Percentiles rank a stretch among this genome's conserved stretches.
Conservation (phyloP, 1,284 basidiomycete species). For the Ganoderma lingzhi region DNA sequence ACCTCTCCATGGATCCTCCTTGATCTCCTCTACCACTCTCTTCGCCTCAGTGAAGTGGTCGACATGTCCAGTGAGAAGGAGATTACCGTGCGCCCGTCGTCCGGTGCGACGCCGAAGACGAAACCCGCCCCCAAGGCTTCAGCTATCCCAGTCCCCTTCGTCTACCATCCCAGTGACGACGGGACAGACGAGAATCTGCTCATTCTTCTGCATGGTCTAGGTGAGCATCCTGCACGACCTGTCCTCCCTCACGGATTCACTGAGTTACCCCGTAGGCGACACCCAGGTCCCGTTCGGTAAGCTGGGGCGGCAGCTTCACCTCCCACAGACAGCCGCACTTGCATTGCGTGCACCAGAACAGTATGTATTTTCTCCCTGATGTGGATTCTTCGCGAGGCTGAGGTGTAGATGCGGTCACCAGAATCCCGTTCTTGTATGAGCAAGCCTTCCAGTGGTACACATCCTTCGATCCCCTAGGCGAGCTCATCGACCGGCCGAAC, state of each 20-base stretch:
- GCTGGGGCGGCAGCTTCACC: constrained; percentile 76
- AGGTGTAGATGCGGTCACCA: constrained; percentile 35
- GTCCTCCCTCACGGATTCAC: background rate
- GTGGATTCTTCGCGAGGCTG: background rate
- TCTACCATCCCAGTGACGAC: constrained; percentile 75
- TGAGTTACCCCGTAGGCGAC: constrained; percentile 66
- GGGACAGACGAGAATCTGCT: constrained; percentile 89
- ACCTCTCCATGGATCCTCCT: background rate
- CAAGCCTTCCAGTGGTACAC: constrained; percentile 89
- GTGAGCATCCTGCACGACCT: constrained; percentile 49
- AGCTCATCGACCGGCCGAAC: constrained; percentile 74
- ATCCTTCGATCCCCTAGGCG: constrained; percentile 83
- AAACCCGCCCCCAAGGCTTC: constrained; percentile 60
- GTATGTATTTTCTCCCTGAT: constrained; percentile 44
- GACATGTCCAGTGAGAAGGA: constrained; percentile 26
- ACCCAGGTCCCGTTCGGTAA: constrained; percentile 80
- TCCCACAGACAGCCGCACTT: constrained; percentile 88
- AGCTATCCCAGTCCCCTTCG: constrained; percentile 62
- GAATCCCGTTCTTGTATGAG: constrained; percentile 85
- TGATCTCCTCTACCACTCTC: background rate
- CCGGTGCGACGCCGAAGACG: constrained; percentile 42
- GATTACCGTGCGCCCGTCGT: constrained; percentile 25
- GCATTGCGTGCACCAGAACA: constrained; percentile 82
- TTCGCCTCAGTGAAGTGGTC: background rate
- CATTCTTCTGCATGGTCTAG: constrained; percentile 88